These are phyloP conservation scores for Pisolithus orientalis DNA, from an alignment of 768 basidiomycete species.

Conservation along the genomic window DNA sequence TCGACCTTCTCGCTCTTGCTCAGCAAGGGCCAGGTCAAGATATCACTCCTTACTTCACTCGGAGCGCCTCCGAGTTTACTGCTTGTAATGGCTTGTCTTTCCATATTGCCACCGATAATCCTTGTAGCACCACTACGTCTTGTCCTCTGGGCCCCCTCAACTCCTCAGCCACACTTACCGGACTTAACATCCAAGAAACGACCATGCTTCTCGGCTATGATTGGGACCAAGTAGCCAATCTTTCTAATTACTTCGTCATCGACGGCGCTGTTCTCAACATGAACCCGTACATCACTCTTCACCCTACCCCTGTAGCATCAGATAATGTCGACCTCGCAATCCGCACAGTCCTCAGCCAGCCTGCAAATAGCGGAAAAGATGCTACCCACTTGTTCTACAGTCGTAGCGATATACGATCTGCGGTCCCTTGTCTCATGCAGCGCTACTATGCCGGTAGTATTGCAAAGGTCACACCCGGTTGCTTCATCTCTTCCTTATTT, in stretches of 20 bases:
- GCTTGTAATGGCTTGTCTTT: constrained; percentile 59
- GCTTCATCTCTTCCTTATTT: constrained; percentile 84
- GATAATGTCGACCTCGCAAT: constrained; percentile 83
- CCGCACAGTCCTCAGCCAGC: constrained; percentile 58
- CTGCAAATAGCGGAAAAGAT: constrained; percentile 67
- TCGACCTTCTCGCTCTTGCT: constrained; percentile 56
- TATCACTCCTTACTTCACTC: constrained; percentile 81
- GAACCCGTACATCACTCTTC: constrained; percentile 72
- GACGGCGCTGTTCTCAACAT: constrained; percentile 95
- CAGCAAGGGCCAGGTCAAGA: constrained; percentile 69
- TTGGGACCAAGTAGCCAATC: constrained; percentile 79
- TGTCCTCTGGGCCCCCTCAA: constrained; percentile 68
- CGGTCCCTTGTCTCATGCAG: constrained; percentile 74
- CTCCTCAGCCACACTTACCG: constrained; percentile 45
- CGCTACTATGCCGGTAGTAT: constrained; percentile 93
- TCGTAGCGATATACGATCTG: constrained; percentile 52
- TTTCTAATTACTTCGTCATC: constrained; percentile 75
- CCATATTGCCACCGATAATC: constrained; percentile 64
- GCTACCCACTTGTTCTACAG: constrained; percentile 85
- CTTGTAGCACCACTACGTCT: constrained; percentile 53
- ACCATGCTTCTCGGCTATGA: constrained; percentile 74
- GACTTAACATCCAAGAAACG: constrained; percentile 64
- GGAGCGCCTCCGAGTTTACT: constrained; percentile 57
- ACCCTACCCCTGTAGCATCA: constrained; percentile 56
- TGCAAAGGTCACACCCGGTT: constrained; percentile 94